These are phyloP conservation scores for Bacidia rubella DNA, from an alignment of 495 filamentous ascomycete genomes.

Conservation along the genomic window DNA sequence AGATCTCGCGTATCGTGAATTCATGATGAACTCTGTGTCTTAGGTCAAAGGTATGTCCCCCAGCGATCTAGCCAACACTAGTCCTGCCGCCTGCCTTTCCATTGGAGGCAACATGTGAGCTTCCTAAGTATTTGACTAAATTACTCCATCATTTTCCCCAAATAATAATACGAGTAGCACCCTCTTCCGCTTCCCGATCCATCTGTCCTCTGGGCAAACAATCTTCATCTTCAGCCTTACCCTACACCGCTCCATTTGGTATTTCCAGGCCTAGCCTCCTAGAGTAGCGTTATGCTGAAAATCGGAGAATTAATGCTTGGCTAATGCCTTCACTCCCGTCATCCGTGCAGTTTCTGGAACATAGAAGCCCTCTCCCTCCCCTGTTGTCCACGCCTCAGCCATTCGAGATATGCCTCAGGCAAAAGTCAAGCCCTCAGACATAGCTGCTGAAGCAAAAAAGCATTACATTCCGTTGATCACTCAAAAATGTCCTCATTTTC, in stretches of 20 bases:
- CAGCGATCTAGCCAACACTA: background rate
- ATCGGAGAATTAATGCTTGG: background rate
- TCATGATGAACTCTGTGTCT: background rate
- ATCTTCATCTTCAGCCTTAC: background rate
- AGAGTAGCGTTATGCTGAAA: background rate
- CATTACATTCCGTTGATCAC: slow-evolving; percentile 46
- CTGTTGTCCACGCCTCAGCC: background rate
- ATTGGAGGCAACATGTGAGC: background rate
- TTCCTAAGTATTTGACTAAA: background rate
- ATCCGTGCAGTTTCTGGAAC: background rate
- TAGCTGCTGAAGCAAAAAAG: slow-evolving; percentile 55
- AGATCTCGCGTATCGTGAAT: background rate
- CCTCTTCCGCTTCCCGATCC: background rate
- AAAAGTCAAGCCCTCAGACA: slow-evolving; percentile 54
- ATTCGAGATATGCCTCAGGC: slow-evolving; percentile 38
- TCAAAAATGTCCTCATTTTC: slow-evolving; percentile 36
- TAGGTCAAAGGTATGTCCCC: background rate
- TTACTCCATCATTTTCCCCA: background rate
- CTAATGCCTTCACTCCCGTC: background rate
- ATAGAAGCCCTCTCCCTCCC: background rate
- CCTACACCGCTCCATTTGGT: background rate
- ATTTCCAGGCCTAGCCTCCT: background rate
- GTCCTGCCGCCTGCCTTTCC: background rate
- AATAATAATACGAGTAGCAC: background rate
- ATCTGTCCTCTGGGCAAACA: background rate